Conservation (phyloP, 1,139 yeast species). For the Debaryomyces singareniensis region DNA sequence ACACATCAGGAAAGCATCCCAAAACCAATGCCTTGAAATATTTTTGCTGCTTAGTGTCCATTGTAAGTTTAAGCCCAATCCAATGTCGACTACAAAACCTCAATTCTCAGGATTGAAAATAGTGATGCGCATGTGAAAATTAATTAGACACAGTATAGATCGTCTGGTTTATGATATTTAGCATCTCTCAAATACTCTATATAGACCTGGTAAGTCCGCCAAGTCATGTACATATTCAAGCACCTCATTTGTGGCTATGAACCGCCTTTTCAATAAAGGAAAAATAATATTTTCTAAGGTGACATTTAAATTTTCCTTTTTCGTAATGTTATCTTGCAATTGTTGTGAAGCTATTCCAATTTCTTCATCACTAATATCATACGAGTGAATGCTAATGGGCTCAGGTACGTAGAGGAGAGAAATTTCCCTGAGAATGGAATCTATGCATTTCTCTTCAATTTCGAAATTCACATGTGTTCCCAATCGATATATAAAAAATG, state of each 20-base stretch:
- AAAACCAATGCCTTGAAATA: conserved; percentile 30
- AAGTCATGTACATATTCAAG: conserved; percentile 63
- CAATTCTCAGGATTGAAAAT: too few species aligned
- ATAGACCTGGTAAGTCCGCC: conserved; percentile 88
- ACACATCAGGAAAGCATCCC: conserved; percentile 36
- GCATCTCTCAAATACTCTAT: conserved; percentile 89
- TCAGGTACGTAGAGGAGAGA: conserved; percentile 75
- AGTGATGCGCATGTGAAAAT: too few species aligned
- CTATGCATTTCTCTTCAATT: conserved; percentile 61
- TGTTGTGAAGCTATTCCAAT: conserved; percentile 4
- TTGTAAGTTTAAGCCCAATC: too few species aligned
- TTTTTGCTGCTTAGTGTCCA: too few species aligned
- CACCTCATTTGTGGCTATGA: conserved; percentile 58
- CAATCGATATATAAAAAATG: conserved; percentile 59
- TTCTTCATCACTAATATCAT: conserved; percentile 10
- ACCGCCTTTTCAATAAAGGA: conserved; percentile 57
- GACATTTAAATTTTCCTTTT: conserved; percentile 18
- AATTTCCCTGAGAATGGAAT: conserved; percentile 58
- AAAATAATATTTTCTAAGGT: conserved; percentile 54
- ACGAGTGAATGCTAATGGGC: conserved; percentile 16
- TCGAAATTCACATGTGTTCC: conserved; percentile 57
- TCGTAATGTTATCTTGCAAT: conserved; percentile 8
- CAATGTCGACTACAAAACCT: too few species aligned
- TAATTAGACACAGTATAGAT: too few species aligned
- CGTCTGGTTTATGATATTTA: too few species aligned